Conservation (phyloP, 495 filamentous ascomycete species). For the Oleoguttula mirabilis region DNA sequence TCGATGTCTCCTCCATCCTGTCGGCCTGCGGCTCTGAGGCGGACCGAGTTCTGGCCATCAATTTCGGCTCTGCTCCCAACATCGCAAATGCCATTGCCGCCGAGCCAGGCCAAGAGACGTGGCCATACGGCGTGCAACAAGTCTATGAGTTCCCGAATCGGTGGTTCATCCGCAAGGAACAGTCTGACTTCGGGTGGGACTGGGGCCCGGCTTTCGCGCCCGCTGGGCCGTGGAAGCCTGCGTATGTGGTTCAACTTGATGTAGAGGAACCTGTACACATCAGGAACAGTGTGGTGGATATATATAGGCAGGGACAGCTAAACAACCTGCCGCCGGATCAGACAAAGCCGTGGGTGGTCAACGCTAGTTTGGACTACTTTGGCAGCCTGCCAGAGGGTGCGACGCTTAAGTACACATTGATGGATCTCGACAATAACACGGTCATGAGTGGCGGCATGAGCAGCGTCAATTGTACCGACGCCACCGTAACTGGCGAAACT, state of each 20-base stretch:
- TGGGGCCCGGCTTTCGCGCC: conserved; percentile 58
- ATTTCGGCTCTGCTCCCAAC: conserved; percentile 46
- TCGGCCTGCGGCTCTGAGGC: conserved; percentile 32
- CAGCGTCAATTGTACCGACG: conserved; percentile 35
- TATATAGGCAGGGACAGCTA: conserved; percentile 49
- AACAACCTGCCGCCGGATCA: conserved; percentile 50
- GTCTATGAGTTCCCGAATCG: conserved; percentile 44
- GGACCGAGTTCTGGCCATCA: conserved; percentile 35
- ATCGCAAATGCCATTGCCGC: conserved; percentile 44
- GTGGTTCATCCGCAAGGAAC: conserved; percentile 54
- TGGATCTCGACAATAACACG: conserved; percentile 37
- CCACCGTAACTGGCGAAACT: conserved; percentile 41
- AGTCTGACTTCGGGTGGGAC: conserved; percentile 62
- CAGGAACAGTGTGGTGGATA: conserved; percentile 48
- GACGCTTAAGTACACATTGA: conserved; percentile 42
- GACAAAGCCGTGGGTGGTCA: conserved; percentile 51
- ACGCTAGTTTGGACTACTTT: conserved; percentile 55
- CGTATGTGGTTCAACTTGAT: conserved; percentile 45
- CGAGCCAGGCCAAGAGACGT: conserved; percentile 33
- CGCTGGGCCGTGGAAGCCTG: conserved; percentile 54
- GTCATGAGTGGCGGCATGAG: conserved; percentile 35
- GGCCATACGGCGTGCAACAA: conserved; percentile 23
- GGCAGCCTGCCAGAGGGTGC: conserved; percentile 39
- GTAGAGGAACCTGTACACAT: conserved; percentile 35
- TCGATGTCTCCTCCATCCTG: conserved; percentile 47